Evolutionary conservation across 495 filamentous ascomycete species (phyloP).

Genomic region (Penicillium arizonense): DNA sequence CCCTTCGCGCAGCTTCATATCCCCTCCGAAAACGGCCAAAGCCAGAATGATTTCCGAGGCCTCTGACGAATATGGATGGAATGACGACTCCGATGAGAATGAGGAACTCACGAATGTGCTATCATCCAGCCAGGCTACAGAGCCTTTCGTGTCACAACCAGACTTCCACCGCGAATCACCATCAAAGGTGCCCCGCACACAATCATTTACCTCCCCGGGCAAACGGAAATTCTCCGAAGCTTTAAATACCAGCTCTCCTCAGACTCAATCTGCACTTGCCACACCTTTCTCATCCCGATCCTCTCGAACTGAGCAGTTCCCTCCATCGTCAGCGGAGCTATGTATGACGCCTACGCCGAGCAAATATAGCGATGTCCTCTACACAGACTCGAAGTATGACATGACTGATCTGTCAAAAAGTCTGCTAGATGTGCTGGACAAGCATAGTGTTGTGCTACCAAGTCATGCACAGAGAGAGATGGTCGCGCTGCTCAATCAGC

Average conservation of each 20-base stretch:
- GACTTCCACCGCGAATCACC: constrained; percentile 16
- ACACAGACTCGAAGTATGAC: constrained; percentile 21
- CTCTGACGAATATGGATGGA: constrained; percentile 46
- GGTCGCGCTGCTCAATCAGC: constrained; percentile 48
- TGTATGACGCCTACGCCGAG: constrained; percentile 50
- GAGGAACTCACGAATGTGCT: constrained; percentile 14
- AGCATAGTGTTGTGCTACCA: constrained; percentile 43
- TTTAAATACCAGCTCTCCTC: neutral
- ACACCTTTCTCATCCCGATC: constrained; percentile 26
- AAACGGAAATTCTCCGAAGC: constrained; percentile 51
- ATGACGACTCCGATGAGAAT: constrained; percentile 38
- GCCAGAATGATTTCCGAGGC: constrained; percentile 44
- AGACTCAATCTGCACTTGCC: constrained; percentile 9
- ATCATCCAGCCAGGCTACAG: constrained; percentile 5
- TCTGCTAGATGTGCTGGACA: constrained; percentile 50
- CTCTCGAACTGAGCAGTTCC: constrained; percentile 15
- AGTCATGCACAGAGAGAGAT: constrained; percentile 40
- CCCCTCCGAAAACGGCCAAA: constrained; percentile 34
- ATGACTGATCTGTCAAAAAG: constrained; percentile 51
- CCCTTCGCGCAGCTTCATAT: constrained; percentile 18
- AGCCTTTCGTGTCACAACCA: constrained; percentile 21
- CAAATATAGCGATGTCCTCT: constrained; percentile 40
- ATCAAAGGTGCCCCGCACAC: constrained; percentile 43
- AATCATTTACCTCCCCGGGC: constrained; percentile 45
- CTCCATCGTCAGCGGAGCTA: constrained; percentile 32